phyloP scores from a whole-genome alignment of 202 grass and related monocot genomes.

The Miscanthus sacchariflorus region DNA sequence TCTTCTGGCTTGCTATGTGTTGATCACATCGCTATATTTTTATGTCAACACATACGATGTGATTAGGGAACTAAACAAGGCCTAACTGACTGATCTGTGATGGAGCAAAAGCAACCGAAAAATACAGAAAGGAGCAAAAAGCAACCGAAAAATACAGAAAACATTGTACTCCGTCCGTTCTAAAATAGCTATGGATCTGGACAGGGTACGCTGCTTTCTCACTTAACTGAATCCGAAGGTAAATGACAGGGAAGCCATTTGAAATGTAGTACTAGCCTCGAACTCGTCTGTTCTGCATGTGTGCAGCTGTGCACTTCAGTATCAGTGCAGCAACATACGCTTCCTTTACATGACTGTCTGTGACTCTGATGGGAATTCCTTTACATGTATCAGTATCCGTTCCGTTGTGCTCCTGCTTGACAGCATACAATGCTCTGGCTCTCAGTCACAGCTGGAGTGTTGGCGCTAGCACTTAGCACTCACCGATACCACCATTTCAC shows the following conservation, averaged over 20 bases:
- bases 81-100: not conserved
- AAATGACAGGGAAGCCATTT: not conserved
- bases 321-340: not conserved
- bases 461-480: not conserved
- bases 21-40: too few species aligned
- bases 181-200: not conserved
- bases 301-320: not conserved
- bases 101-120: not conserved
- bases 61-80: too few species aligned
- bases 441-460: not conserved
- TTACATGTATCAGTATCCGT: not conserved
- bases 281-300: not conserved
- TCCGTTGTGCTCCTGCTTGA: not conserved
- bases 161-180: not conserved
- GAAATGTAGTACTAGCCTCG: not conserved
- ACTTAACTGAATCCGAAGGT: not conserved
- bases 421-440: not conserved
- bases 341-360: too few species aligned
- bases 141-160: not conserved
- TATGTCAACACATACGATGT: too few species aligned
- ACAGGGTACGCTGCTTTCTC: not conserved
- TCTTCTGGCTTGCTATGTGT: too few species aligned
- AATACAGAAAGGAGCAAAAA: not conserved
- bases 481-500: not conserved
- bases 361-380: too few species aligned